Conservation (phyloP, 495 filamentous ascomycete genomes). For the Ramalina intermedia region DNA sequence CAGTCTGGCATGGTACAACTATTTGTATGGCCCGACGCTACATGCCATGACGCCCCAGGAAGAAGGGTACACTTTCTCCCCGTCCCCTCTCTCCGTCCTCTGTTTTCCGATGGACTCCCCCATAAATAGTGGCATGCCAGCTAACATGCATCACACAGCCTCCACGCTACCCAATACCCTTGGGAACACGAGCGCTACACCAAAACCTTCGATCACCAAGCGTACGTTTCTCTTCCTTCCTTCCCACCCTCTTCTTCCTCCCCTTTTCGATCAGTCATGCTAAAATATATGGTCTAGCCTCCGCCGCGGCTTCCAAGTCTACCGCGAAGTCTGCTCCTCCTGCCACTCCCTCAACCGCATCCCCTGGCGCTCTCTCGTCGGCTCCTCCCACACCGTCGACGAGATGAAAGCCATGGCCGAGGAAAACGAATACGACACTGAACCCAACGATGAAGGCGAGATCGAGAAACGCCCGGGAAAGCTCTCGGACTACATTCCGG, state of each 20-base stretch:
- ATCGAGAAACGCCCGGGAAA: conserved; percentile 98
- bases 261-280: no score
- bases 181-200: conserved; percentile 85
- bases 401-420: conserved; percentile 95
- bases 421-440: conserved; percentile 95
- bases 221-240: conserved; percentile 46
- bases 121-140: no score
- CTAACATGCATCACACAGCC: conserved; percentile 30
- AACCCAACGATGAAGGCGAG: conserved; percentile 95
- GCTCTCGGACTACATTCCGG: conserved; percentile 89
- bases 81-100: neutral
- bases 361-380: conserved; percentile 86
- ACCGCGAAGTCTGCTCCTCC: conserved; percentile 93
- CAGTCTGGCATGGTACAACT: conserved; percentile 87
- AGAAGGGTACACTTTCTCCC: conserved; percentile 70
- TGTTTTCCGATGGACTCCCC: no score
- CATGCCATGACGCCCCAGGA: conserved; percentile 86
- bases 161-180: conserved; percentile 83
- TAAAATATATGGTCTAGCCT: conserved; percentile 45
- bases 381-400: conserved; percentile 82
- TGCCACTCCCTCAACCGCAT: conserved; percentile 95
- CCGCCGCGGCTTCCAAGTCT: conserved; percentile 98
- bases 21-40: conserved; percentile 69
- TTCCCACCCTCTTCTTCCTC: neutral
- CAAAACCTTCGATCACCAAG: conserved; percentile 92